Evolutionary conservation across 1,284 basidiomycete genomes (phyloP), one percentile per base, ranked within the genome.

Genomic region (Schizophyllum amplum): DNA sequence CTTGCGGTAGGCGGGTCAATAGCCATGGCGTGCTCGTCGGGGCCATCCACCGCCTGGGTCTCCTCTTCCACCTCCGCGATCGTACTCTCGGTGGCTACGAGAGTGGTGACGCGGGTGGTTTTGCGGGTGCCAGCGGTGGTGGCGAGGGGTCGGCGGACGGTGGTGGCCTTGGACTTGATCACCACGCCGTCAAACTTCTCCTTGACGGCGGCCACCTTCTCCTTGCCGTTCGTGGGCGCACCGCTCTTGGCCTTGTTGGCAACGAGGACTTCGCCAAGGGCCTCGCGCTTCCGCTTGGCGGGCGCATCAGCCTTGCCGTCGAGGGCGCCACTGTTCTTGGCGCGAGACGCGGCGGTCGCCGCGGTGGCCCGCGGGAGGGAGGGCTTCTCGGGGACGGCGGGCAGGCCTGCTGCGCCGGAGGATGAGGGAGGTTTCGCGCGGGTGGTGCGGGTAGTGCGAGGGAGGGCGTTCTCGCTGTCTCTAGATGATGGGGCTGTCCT

Each of bases 251-350:
- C 61, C 63, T 75, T 76, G 67, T 79, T 79, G 59, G 75, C 75
- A 24, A 77, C 72, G 21, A 78, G 71, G 53, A 76, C 72, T 68
- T 89, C 87, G 26, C 82, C 84, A 25, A 89, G 73, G 3, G 86
- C 85, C 57, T 87, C 85, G 53, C 88, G 83, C 68, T 90, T 90
- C 60, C 86, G 78, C 71, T 90, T 90, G 52, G 75, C 73, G 9
- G 74, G 66, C 9, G 65, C 60, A 24, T 76, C 74, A 15, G 69
- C 64, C 20, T 68, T 63, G 26, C 61, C 50, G 26, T 56, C 55
- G 54, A 52, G 60, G 53, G 63, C 63, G 51, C n/a, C n/a, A n/a
- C 69, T 69, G 6, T 68, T 68, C 62, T 80, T 83, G 15, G 78
- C 81, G 64, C 74, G 72, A 17, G 80, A 81, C 15, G 79, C 75